Evolutionary conservation across 495 filamentous ascomycete species (phyloP), one percentile per base, ranked within the genome.

Genomic region (Penicillium cinerascens): DNA sequence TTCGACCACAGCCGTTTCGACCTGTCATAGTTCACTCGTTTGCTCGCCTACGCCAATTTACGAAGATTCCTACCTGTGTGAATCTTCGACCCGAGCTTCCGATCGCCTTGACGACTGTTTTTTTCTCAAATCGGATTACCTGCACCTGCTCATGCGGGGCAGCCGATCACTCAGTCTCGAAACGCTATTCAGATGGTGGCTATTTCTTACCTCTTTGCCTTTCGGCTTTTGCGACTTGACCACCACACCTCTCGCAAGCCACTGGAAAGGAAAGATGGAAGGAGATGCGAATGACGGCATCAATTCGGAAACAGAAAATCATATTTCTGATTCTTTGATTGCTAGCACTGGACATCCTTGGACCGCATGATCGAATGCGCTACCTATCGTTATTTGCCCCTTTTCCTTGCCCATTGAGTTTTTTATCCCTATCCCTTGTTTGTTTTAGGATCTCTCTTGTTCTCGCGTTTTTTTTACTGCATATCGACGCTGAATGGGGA

Each of bases 1-100:
- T 63, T 65, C 65, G 70, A 68, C 63, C 41, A 63, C 52, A 46
- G 49, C 70, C 63, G 65, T 65, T 67, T 73, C 68, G 70, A 70
- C 56, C 60, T 51, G 53, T 54, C 55, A 47, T 50, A 58, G 52
- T 58, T 54, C 44, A 41, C 39, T 63, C 49, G 42, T 43, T 41
- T 44, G 52, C 55, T 60, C 58, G 37, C 29, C 20, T 21, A 17
- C 33, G 40, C 42, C 51, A 49, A 38, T 49, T 27, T 33, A 29
- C 42, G 40, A 48, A 51, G 47, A 40, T 49, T 23, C 38, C 54
- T 27, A 13, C 26, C 9, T 44, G 33, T 36, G 41, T 36, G 29
- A 49, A 40, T 18, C 49, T 52, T 44, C 37, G 38, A 17, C 18
- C 56, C 51, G 47, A 49, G 49, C 47, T 42, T 44, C 13, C 43